Evolutionary conservation across 148 eudicot species (phyloP), one percentile per base, ranked within the genome.

Genomic region (Rhododendron griersonianum): DNA sequence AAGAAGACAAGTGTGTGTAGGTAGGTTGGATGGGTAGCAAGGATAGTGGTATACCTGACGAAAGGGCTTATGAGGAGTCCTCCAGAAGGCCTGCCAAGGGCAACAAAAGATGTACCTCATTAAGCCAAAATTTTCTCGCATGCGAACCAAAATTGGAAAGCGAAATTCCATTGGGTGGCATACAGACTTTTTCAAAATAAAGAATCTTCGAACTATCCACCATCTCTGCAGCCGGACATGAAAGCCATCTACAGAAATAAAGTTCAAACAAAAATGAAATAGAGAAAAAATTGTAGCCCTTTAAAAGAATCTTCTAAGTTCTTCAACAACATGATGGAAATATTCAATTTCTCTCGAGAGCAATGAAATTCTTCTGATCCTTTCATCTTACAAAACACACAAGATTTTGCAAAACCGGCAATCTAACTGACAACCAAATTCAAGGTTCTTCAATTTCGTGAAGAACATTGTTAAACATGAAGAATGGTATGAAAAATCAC

Each of bases 11-110:
- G n/a, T 28, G 33, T n/a, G 45, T n/a, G 53, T 47, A 53, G 35
- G 69, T 84, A 61, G 53, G 44, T 55, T 19, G 41, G 28, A 44
- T 11, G 25, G 4, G 16, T 48, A 51, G 3, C 41, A 51, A 48
- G 41, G 21, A 3, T 37, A 84, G 57, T 13, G 63, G 84, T 78
- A 65, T 88, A 96, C 99, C 98, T 98, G 99, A n/a, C 98, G 91
- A 91, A 94, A 98, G 77, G 99, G 99, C 87, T 98, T 97, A 82
- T 91, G 97, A 84, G 98, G 99, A 80, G 93, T 94, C 90, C 99
- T 95, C 99, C 98, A 95, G 86, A 97, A 97, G 87, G 99, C 99
- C 99, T 97, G 92, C 71, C 48, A 86, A 88, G 50, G n/a, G 45
- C 55, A 55, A 88, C 86, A 86, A 86, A 85, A 86, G 57, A 47